Evolutionary conservation across 106 monocot genomes (phyloP), one percentile per base, ranked within the genome.

Genomic region (Amphibolis antarctica): DNA sequence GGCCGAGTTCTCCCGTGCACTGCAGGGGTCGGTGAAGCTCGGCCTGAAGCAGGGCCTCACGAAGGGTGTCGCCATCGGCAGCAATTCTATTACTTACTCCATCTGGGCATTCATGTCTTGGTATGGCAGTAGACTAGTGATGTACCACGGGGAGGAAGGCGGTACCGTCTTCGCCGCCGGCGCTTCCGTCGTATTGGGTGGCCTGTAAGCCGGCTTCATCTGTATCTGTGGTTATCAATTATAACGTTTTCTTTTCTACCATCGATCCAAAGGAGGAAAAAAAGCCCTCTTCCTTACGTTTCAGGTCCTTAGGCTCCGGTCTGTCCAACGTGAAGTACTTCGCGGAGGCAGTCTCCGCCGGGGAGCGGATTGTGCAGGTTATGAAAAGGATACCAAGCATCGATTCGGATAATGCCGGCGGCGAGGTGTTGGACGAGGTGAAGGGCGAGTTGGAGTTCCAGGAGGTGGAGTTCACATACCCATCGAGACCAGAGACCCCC

Each of bases 321-420:
- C 74, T 93, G 10, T 83, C 88, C 9, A 88, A 81, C 31, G 74
- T 93, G 68, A 93, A 93, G 69, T 85, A 78, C 71, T 80, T 93
- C 10, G 74, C 85, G 27, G 92, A 93, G 69, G 92, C 82, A 9
- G 70, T 64, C n/a, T 69, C 82, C 0, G 92, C 92, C 0, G 88
- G 78, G 20, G 85, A 88, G 53, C 54, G 82, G 28, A 79, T 88
- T 6, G 55, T 64, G 70, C 65, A 80, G 69, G 78, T 88, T 31
- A 85, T 88, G 26, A 27, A 51, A 28, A 67, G 82, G 59, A 66
- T 69, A 19, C 92, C 92, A 12, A 72, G 72, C 59, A 93, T 93
- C 15, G 88, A 93, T 31, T 85, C 82, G 9, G 82, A 88, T 47
- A 78, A 79, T 61, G 49, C 0, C 12, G 72, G 64, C 25, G 93